Evolutionary conservation across 1,284 basidiomycete genomes (phyloP), one percentile per base, ranked within the genome.

Genomic region (Leccinum colubrinum): DNA sequence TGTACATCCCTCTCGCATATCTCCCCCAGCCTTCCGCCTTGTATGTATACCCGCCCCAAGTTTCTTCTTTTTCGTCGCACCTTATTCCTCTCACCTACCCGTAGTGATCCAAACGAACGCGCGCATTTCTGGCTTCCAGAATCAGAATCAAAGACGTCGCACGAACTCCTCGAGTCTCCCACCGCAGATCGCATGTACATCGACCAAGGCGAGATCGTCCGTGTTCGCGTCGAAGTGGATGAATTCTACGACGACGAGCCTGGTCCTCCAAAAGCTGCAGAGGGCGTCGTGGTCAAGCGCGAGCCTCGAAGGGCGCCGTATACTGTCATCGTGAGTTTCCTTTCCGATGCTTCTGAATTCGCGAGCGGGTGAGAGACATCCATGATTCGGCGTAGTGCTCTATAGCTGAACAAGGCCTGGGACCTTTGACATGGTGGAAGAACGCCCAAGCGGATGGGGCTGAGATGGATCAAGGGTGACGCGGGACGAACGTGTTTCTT

Each of bases 171-270:
- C 51, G 89, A 91, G 70, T 86, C 87, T 0, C 79, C 87, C 0
- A 77, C 82, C 0, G 73, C 83, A 41, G 87, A 91, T 50, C 83
- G 94, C 27, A 90, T 96, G 83, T 97, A 95, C 74, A 88, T 97
- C 63, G 93, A 95, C 71, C 79, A 85, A 58, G 86, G 86, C 30
- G 95, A 97, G 69, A 81, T 90, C 39, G 81, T 98, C n/a, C 88
- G 96, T 17, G 87, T 97, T 48, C 88, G 94, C 3, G 88, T 98
- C 11, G 94, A 97, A 73, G 81, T 84, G 2, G 92, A 97, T 69
- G 89, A 93, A 67, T 98, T 97, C 75, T 91, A 88, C 72, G 95
- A 98, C 69, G 87, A 94, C 66, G 93, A 96, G 69, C 95, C 95
- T 0, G 93, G 93, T 2, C 94, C 94, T 1, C 86, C 87, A 12